Evolutionary conservation across 352 stramenopile species (phyloP).

Genomic region (Globisporangium emineosum): DNA sequence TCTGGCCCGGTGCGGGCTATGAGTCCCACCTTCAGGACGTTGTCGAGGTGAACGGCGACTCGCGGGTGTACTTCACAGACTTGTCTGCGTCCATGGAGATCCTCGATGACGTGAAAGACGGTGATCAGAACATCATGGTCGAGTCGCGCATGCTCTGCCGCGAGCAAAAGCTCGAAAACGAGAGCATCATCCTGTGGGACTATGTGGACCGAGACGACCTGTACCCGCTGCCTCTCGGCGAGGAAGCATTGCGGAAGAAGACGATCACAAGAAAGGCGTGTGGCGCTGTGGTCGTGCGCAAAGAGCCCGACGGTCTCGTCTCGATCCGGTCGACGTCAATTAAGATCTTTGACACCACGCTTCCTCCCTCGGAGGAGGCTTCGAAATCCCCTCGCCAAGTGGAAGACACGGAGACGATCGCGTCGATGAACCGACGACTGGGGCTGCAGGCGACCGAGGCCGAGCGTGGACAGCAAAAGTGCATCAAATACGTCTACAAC

Average conservation of each 20-base stretch:
- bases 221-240: conserved; percentile 26
- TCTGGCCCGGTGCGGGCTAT: conserved; percentile 48
- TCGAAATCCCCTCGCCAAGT: neutral
- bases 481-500: conserved; percentile 52
- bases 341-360: conserved; percentile 50
- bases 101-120: conserved; percentile 27
- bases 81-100: conserved; percentile 38
- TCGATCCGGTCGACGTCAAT: conserved; percentile 58
- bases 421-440: conserved; percentile 38
- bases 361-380: conserved; percentile 14
- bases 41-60: conserved; percentile 19
- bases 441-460: conserved; percentile 50
- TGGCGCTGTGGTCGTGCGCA: conserved; percentile 38
- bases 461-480: conserved; percentile 46
- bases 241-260: conserved; percentile 15
- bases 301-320: conserved; percentile 40
- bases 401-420: conserved; percentile 30
- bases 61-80: conserved; percentile 49
- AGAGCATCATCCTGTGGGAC: conserved; percentile 55
- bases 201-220: conserved; percentile 66
- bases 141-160: conserved; percentile 56
- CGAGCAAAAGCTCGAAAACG: conserved; percentile 29
- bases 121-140: conserved; percentile 37
- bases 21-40: conserved; percentile 32
- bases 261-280: conserved; percentile 51